Conservation (phyloP, 371 early-diverging fungal species). For the Smittium culicis region DNA sequence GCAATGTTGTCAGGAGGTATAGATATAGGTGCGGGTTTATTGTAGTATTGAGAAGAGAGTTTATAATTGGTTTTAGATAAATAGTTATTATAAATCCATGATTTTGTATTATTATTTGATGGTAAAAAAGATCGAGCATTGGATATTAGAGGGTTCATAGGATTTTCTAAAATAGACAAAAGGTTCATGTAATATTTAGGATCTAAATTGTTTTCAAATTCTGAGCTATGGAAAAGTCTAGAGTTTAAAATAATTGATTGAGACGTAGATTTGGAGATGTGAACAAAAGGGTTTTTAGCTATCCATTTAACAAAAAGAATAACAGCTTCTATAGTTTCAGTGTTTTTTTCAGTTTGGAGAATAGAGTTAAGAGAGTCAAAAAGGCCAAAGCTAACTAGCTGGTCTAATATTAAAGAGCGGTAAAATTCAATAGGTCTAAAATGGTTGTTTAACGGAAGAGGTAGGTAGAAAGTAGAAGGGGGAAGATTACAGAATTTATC, state of each 20-base stretch:
- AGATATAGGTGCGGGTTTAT: too few relatives aligned
- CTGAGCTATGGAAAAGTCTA: neutral
- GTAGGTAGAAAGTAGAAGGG: neutral
- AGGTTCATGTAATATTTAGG: too few relatives aligned
- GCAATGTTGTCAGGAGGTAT: too few relatives aligned
- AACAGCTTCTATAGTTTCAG: slow-evolving; percentile 27
- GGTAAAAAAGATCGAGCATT: too few relatives aligned
- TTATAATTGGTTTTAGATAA: too few relatives aligned
- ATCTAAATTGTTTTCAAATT: too few relatives aligned
- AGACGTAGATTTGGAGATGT: slow-evolving; percentile 13
- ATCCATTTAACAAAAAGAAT: slow-evolving; percentile 29
- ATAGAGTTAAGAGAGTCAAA: slow-evolving; percentile 22
- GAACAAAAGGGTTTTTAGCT: slow-evolving; percentile 22
- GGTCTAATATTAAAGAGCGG: slow-evolving; percentile 25
- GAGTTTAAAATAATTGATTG: neutral
- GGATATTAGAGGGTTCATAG: too few relatives aligned
- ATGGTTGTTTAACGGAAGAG: slow-evolving; percentile 2
- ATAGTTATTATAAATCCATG: too few relatives aligned
- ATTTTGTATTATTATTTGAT: too few relatives aligned
- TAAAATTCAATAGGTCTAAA: slow-evolving; percentile 28
- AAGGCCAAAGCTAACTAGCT: slow-evolving; percentile 27
- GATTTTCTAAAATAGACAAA: too few relatives aligned
- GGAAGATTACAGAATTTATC: neutral
- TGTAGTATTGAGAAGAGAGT: too few relatives aligned
- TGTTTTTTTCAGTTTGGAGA: slow-evolving; percentile 14